Evolutionary conservation across 371 early-diverging fungal genomes (phyloP), one percentile per base, ranked within the genome.

Genomic region (Rozella allomycis): DNA sequence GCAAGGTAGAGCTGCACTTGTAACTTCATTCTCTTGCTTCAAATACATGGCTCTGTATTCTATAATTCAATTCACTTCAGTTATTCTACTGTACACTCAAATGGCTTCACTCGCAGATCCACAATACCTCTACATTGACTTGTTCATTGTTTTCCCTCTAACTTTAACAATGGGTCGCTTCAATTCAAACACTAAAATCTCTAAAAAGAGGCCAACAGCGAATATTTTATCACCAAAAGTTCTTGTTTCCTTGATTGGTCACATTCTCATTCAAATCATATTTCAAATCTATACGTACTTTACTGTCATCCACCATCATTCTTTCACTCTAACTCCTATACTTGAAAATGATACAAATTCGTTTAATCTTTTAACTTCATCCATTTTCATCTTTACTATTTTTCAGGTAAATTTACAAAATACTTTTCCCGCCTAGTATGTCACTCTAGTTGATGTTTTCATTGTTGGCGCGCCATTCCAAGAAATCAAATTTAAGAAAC

Each of bases 1-100:
- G 41, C 97, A 97, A 47, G 98, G 99, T 18, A 70, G 98, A 12
- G 87, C 90, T 6, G 86, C 99, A 1, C 60, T 97, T 34, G 91
- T 91, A 18, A 96, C 96, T 3, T 82, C 83, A 33, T 87, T 96
- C 41, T 74, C 79, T 40, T 88, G 85, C 47, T 97, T 98, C 71
- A 88, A 93, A 54, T 97, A 72, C 55, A 90, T 97, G 79, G 80
- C 84, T 13, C 51, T 83, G 12, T 81, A 85, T 47, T 77, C 78
- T 40, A 58, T 85, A 25, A 78, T 84, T 37, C 74, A 63, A 44
- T 96, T 88, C 49, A 74, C 80, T 5, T 62, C 81, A 9, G 82
- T 91, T 22, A 74, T 76, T 14, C 48, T 93, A 14, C 54, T 93
- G 28, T 91, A 90, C 52, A 47, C 68, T 25, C 70, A 79, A 43